Evolutionary conservation across 2,329 filamentous ascomycete species (phyloP).

Genomic region (Sphaerulina musiva): DNA sequence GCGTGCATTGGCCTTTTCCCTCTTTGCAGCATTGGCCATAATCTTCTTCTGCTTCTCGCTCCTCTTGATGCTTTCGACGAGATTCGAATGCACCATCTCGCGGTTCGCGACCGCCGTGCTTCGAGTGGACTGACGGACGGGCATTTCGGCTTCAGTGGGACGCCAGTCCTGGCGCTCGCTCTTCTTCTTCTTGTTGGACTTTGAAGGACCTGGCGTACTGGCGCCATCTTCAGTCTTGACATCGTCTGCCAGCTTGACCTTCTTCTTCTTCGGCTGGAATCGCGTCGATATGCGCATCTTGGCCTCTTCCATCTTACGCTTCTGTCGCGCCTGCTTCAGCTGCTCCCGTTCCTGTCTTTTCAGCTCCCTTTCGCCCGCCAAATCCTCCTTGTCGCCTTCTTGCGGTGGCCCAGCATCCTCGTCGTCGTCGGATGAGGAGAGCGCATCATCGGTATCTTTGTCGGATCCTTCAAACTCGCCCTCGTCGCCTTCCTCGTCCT

Average conservation of each 20-base stretch:
- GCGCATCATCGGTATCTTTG: conserved; percentile 60
- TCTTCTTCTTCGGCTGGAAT: conserved; percentile 60
- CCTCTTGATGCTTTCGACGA: conserved; percentile 61
- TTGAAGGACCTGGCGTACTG: conserved; percentile 6
- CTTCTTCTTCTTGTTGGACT: conserved; percentile 60
- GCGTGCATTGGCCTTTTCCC: conserved; percentile 62
- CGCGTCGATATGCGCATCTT: conserved; percentile 53
- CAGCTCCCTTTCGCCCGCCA: conserved; percentile 82
- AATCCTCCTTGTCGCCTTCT: conserved; percentile 53
- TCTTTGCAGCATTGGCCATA: conserved; percentile 54
- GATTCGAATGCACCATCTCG: conserved; percentile 56
- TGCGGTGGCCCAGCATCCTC: conserved; percentile 54
- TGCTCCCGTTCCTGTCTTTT: conserved; percentile 68
- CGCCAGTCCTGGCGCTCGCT: conserved; percentile 66
- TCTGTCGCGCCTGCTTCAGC: too few relatives aligned
- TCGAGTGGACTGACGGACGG: conserved; percentile 56
- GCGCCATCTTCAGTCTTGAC: conserved; percentile 29
- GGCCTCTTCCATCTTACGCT: conserved; percentile 71
- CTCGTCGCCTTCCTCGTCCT: conserved; percentile 48
- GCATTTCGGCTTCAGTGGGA: conserved; percentile 56
- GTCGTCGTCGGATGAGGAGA: conserved; percentile 80
- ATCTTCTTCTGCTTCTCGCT: conserved; percentile 59
- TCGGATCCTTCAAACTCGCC: conserved; percentile 39
- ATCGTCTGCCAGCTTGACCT: conserved; percentile 44
- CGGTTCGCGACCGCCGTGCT: conserved; percentile 57